A percentile compares a stretch with the other conserved stretches of the same genome.
phyloP scores from a whole-genome alignment of 768 basidiomycete species.

The Aureoboletus auriporus region DNA sequence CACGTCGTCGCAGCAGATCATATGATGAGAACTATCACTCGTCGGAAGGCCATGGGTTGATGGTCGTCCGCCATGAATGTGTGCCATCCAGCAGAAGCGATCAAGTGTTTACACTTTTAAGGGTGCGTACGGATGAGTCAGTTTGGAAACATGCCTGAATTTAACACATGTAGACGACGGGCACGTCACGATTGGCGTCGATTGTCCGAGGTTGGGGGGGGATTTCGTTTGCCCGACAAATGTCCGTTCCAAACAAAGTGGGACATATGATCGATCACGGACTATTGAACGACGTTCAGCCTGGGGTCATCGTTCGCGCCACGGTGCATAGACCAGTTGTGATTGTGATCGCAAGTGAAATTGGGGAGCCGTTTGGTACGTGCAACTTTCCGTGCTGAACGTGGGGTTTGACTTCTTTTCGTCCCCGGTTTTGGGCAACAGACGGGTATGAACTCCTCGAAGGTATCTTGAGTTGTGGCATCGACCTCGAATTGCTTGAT shows the following conservation, averaged over 20 bases:
- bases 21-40: neutral
- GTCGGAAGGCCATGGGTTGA: neutral
- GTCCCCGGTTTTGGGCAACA: neutral
- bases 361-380: conserved; percentile 13
- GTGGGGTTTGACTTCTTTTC: neutral
- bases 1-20: too few relatives aligned
- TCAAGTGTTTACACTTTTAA: neutral
- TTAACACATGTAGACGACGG: neutral
- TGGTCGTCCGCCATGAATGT: neutral
- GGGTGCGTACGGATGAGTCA: conserved; percentile 1
- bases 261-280: conserved; percentile 2
- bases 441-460: conserved; percentile 6
- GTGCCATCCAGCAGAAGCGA: neutral
- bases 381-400: neutral
- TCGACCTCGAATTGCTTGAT: conserved; percentile 2
- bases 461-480: conserved; percentile 3
- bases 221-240: neutral
- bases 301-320: conserved; percentile 1
- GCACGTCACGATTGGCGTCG: neutral
- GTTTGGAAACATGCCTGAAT: neutral
- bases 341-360: neutral
- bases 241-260: neutral
- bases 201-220: conserved; percentile 2
- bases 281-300: neutral
- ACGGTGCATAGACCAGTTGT: neutral